A percentile compares a stretch with the other conserved stretches of the same genome.
phyloP scores from a whole-genome alignment of 2,329 filamentous ascomycete genomes.

The Colletotrichum eleusines region DNA sequence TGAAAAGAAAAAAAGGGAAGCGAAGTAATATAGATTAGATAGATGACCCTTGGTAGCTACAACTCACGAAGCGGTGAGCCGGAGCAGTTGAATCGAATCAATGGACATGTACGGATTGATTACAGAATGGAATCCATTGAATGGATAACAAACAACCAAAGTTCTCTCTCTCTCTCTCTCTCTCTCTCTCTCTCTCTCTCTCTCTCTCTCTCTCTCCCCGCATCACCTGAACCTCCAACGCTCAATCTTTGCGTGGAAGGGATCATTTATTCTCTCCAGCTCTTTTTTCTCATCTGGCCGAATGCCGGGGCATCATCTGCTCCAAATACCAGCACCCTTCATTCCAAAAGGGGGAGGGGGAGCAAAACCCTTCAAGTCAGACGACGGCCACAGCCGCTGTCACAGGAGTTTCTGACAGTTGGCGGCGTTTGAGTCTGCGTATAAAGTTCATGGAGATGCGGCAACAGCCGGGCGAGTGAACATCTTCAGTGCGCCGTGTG shows the following conservation, averaged over 20 bases:
- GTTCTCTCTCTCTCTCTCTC: no score
- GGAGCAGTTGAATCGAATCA: neutral
- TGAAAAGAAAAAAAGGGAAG: slow-evolving; percentile 14
- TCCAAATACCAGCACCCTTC: no score
- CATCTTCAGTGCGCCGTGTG: no score
- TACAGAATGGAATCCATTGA: no score
- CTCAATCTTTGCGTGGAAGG: neutral
- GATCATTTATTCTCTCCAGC: neutral
- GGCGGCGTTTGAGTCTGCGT: neutral
- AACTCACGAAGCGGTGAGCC: slow-evolving; percentile 28
- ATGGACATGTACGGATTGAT: no score
- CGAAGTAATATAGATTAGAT: slow-evolving; percentile 21
- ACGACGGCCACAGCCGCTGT: neutral
- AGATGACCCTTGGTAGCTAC: neutral
- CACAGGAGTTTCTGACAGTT: neutral
- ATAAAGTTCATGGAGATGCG: neutral
- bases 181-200: no score
- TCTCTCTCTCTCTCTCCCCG: no score
- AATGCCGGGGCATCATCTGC: no score
- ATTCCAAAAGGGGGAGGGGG: no score
- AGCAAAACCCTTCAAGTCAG: no score
- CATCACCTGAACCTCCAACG: neutral
- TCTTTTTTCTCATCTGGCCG: no score
- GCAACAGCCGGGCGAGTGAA: neutral
- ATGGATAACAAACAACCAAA: no score